phyloP scores from a whole-genome alignment of 768 basidiomycete species.

The Calocera cornea region DNA sequence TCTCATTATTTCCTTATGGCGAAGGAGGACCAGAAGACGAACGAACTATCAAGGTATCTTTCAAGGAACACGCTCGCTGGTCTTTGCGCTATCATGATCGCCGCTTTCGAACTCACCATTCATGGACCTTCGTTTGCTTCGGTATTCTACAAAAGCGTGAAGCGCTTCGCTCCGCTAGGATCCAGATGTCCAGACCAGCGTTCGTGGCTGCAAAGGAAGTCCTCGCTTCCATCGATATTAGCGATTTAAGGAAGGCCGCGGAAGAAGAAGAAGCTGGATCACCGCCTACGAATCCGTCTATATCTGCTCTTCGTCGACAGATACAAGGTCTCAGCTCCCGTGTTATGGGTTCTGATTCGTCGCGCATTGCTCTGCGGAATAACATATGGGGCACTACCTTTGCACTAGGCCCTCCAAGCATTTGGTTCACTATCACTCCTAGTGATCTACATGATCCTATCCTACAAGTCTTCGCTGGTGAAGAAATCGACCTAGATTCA shows the following conservation, averaged over 20 bases:
- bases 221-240: neutral
- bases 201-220: neutral
- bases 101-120: neutral
- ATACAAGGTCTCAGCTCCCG: constrained; percentile 13
- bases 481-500: constrained; percentile 31
- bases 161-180: neutral
- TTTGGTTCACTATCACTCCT: constrained; percentile 37
- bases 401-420: constrained; percentile 21
- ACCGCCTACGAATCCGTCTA: neutral
- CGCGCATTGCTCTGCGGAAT: constrained; percentile 11
- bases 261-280: neutral
- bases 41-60: neutral
- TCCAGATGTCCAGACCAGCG: neutral
- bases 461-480: constrained; percentile 32
- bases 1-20: constrained; percentile 28
- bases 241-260: neutral
- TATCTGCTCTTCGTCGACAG: constrained; percentile 10
- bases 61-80: constrained; percentile 9
- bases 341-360: constrained; percentile 16
- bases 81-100: constrained; percentile 8
- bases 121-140: constrained; percentile 7
- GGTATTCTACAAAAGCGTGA: constrained; percentile 4
- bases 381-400: constrained; percentile 30
- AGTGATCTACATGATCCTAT: constrained; percentile 32
- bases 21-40: constrained; percentile 24